phyloP scores from a whole-genome alignment of 139 green algal genomes.

The Pseudopediastrum boryanum region DNA sequence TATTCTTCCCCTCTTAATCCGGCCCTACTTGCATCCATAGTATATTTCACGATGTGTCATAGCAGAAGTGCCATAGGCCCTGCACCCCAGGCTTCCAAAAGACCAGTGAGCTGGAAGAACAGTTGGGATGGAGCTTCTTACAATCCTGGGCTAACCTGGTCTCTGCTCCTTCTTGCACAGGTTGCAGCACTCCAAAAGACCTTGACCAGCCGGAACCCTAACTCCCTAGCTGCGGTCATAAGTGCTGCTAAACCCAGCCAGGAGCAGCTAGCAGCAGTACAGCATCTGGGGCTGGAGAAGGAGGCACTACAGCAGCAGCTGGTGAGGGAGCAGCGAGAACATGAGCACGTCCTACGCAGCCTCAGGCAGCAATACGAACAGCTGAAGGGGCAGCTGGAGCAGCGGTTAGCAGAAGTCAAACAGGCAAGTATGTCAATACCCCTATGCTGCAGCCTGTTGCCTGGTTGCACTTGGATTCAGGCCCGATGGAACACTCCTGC shows the following conservation, averaged over 20 bases:
- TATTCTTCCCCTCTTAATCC: not conserved
- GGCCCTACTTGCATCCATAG: not conserved
- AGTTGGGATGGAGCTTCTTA: not conserved
- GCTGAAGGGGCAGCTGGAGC: conserved; percentile 36
- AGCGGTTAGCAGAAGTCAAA: not conserved
- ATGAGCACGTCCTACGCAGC: conserved; percentile 53
- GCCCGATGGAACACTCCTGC: no score
- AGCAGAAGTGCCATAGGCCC: no score
- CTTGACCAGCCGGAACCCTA: conserved; percentile 40
- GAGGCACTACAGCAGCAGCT: conserved; percentile 46
- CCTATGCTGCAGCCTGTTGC: no score
- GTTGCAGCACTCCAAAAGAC: conserved; percentile 37
- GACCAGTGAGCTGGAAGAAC: not conserved
- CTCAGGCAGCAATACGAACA: conserved; percentile 57
- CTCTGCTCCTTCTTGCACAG: not conserved
- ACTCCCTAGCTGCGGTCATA: conserved; percentile 57
- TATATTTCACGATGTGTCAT: not conserved
- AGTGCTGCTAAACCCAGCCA: conserved; percentile 45
- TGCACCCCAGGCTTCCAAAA: not conserved
- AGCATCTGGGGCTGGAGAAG: conserved; percentile 43
- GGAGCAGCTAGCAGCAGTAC: conserved; percentile 43
- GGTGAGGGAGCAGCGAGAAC: conserved; percentile 45
- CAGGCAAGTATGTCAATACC: not conserved
- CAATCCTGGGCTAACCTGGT: not conserved
- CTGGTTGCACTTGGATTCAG: no score